Percentiles rank a stretch among this genome's conserved stretches.
Evolutionary conservation across 345 rosid genomes (phyloP).

Genomic region (Linum lewisii): DNA sequence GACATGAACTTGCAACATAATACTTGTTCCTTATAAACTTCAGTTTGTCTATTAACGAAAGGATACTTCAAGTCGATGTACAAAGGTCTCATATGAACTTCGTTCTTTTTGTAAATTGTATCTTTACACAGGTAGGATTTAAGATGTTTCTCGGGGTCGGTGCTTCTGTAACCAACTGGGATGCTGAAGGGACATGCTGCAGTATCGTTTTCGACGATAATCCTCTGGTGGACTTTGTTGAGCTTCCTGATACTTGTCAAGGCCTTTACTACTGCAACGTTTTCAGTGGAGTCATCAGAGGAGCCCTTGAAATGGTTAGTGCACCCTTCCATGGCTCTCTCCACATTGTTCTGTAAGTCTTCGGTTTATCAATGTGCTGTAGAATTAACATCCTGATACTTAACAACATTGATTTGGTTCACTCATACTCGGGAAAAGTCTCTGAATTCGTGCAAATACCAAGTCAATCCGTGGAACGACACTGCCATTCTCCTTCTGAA

Average conservation of each 20-base stretch:
- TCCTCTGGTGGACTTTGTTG: slow-evolving; percentile 89
- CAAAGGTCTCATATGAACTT: neutral
- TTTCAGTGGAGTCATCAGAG: slow-evolving; percentile 81
- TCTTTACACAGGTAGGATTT: slow-evolving; percentile 58
- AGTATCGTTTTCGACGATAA: slow-evolving; percentile 78
- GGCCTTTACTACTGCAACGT: slow-evolving; percentile 86
- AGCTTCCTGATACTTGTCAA: slow-evolving; percentile 90
- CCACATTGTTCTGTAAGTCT: too few species aligned
- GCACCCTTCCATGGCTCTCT: neutral
- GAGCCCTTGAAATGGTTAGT: slow-evolving; percentile 89
- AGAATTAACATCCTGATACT: too few species aligned
- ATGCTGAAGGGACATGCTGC: slow-evolving; percentile 79
- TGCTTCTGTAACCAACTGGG: slow-evolving; percentile 80
- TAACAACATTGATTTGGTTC: too few species aligned
- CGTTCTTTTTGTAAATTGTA: slow-evolving; percentile 7
- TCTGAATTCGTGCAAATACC: too few species aligned
- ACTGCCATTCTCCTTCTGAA: too few species aligned
- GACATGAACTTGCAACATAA: neutral
- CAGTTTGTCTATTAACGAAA: too few species aligned
- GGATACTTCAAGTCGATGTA: neutral
- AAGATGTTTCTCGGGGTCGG: slow-evolving; percentile 92
- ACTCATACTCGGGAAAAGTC: too few species aligned
- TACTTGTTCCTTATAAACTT: too few species aligned
- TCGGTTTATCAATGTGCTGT: too few species aligned
- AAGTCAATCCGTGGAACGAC: too few species aligned